Conservation (phyloP, 2,329 filamentous ascomycete genomes). For the Hymenoscyphus repandus region DNA sequence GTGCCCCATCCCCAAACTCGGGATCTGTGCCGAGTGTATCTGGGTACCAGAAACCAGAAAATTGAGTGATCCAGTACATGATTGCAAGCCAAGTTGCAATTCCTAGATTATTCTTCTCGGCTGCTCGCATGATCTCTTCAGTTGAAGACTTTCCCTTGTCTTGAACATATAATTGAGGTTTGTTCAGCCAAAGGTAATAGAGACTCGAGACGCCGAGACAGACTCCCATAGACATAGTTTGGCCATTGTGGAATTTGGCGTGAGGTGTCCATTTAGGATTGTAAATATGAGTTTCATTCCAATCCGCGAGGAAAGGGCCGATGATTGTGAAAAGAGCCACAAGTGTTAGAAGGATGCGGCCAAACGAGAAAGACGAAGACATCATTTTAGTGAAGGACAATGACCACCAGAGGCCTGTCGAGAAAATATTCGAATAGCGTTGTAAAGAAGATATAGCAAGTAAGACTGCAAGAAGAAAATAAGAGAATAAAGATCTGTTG, state of each 20-base stretch:
- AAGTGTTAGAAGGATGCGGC: conserved; percentile 20
- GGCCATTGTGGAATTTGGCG: conserved; percentile 47
- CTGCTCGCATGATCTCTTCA: conserved; percentile 19
- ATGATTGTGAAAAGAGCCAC: conserved; percentile 17
- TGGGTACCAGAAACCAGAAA: conserved; percentile 42
- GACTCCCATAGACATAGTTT: conserved; percentile 44
- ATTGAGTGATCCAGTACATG: conserved; percentile 40
- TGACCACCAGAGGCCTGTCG: too few relatives aligned
- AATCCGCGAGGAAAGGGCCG: conserved; percentile 33
- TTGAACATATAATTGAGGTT: too few relatives aligned
- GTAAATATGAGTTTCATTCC: conserved; percentile 40
- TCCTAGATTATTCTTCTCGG: conserved; percentile 21
- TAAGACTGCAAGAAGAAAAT: too few relatives aligned
- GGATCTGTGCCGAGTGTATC: conserved; percentile 40
- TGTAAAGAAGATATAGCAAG: too few relatives aligned
- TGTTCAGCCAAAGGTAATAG: conserved; percentile 35
- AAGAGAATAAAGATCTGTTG: too few relatives aligned
- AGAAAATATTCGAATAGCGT: too few relatives aligned
- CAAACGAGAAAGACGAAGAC: too few relatives aligned
- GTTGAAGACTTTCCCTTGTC: too few relatives aligned
- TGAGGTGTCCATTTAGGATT: conserved; percentile 46
- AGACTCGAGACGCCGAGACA: conserved; percentile 34
- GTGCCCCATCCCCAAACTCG: conserved; percentile 41
- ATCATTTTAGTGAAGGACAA: too few relatives aligned
- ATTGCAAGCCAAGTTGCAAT: conserved; percentile 35